Evolutionary conservation across 495 filamentous ascomycete species (phyloP), one percentile per base, ranked within the genome.

Genomic region (Podospora australis): DNA sequence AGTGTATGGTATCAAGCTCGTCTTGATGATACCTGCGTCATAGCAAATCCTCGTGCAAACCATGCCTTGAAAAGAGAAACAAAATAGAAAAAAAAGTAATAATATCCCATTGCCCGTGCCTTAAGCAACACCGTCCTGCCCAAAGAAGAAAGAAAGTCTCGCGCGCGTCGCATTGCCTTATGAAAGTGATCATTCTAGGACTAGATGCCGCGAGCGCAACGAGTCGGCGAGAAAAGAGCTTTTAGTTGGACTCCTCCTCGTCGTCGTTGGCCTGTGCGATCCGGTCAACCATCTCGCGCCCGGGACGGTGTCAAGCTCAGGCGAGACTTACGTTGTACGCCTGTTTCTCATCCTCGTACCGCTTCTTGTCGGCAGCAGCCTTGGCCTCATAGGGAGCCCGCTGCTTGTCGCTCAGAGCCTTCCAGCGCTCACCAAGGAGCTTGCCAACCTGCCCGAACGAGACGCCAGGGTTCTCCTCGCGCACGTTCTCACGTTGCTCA

Each of bases 401-500:
- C 64, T 96, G 87, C 70, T 87, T 83, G 43, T 92, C 86, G 72
- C 77, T 83, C 40, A 99, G 75, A 28, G 81, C 86, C 88, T 97
- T 99, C 92, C 92, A 99, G 72, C 83, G 82, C 79, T 96, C 90
- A 67, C 92, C 92, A 30, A 99, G 88, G 51, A 87, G 80, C 79
- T 96, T 96, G 69, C 92, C 92, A 59, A 99, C 90, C 67, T 97
- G 90, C 57, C 92, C 92, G 70, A 99, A 99, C 48, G 82, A 82
- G 73, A 99, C 95, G 49, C 91, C 91, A 4, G 94, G 91, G 78
- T 99, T 97, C 71, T 99, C 92, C 65, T 94, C 87, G 62, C 91
- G 87, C 57, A 99, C 92, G 68, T 92, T 95, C 58, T 97, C 92
- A 57, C 92, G 90, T 70, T 96, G 86, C 67, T 97, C 94, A 60